These are phyloP conservation scores for Suillus luteus DNA, from an alignment of 768 basidiomycete species.

Conservation along the genomic window DNA sequence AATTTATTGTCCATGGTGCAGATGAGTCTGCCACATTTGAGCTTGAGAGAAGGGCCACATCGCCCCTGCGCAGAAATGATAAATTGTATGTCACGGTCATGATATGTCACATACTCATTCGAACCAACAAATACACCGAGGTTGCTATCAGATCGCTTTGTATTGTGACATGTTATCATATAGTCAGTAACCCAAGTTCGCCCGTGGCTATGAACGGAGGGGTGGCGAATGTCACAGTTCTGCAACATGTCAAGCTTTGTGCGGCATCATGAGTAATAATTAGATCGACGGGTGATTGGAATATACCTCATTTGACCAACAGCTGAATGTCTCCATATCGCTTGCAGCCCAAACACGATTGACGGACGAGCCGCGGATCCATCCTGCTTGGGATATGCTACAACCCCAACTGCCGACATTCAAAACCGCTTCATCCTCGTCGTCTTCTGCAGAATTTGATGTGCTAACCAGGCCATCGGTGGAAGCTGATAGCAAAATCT, in stretches of 20 bases:
- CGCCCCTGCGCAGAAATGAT: conserved; percentile 45
- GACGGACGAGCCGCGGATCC: conserved; percentile 44
- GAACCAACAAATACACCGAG: conserved; percentile 69
- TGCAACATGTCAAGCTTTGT: conserved; percentile 61
- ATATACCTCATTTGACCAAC: conserved; percentile 74
- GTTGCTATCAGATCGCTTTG: conserved; percentile 20
- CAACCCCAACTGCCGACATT: conserved; percentile 87
- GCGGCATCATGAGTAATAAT: conserved; percentile 2
- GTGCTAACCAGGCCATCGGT: conserved; percentile 81
- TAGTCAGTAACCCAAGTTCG: conserved; percentile 82
- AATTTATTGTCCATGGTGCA: conserved; percentile 51
- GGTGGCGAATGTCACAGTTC: conserved; percentile 63
- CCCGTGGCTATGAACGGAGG: conserved; percentile 56
- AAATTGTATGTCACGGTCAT: not conserved
- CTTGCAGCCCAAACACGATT: conserved; percentile 77
- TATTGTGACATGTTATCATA: conserved; percentile 54
- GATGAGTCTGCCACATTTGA: conserved; percentile 37
- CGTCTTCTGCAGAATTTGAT: conserved; percentile 70
- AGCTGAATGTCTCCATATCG: conserved; percentile 93
- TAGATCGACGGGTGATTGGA: not conserved
- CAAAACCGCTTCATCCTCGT: conserved; percentile 85
- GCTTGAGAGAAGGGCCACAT: conserved; percentile 55
- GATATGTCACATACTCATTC: conserved; percentile 55
- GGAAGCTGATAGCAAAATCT: conserved; percentile 74
- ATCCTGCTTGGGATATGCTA: conserved; percentile 77